phyloP scores from a whole-genome alignment of 352 stramenopile genomes.

The Phytopythium kandeliae region DNA sequence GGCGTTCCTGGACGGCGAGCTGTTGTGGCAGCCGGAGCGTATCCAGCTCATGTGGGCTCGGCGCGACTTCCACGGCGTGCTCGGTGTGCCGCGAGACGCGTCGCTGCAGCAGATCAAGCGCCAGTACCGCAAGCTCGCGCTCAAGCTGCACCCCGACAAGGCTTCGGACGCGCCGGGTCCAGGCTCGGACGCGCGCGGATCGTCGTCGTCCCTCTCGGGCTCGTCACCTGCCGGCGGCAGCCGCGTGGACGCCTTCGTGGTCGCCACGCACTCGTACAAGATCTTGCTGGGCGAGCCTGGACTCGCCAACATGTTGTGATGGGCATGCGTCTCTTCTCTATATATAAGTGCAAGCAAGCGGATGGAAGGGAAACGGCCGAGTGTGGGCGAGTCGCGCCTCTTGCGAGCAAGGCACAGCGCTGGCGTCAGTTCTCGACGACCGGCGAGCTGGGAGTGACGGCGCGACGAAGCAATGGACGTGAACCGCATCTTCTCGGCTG shows the following conservation, averaged over 20 bases:
- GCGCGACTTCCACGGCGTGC: conserved; percentile 67
- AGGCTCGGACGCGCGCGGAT: not conserved
- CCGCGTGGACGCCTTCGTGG: conserved; percentile 76
- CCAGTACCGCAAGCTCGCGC: conserved; percentile 79
- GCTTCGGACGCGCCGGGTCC: conserved; percentile 12
- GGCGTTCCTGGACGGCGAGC: conserved; percentile 43
- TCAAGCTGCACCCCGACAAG: conserved; percentile 84
- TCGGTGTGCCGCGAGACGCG: conserved; percentile 60
- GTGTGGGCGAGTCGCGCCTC: too few species aligned
- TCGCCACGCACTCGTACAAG: conserved; percentile 76
- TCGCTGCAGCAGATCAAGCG: conserved; percentile 69
- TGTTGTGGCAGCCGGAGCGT: conserved; percentile 71
- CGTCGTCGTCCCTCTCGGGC: conserved; percentile 15
- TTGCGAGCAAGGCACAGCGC: not conserved
- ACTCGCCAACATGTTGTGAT: conserved; percentile 27
- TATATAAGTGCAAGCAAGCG: too few species aligned
- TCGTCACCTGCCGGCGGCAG: conserved; percentile 23
- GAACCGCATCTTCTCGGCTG: conserved; percentile 90
- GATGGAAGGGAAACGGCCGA: too few species aligned
- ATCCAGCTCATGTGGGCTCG: conserved; percentile 81
- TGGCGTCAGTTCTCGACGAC: not conserved
- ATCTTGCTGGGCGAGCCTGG: conserved; percentile 49
- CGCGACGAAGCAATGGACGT: conserved; percentile 64
- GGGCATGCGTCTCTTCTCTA: not conserved
- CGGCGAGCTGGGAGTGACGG: too few species aligned